Conservation (phyloP, 768 basidiomycete genomes). For the Pisolithus tinctorius region DNA sequence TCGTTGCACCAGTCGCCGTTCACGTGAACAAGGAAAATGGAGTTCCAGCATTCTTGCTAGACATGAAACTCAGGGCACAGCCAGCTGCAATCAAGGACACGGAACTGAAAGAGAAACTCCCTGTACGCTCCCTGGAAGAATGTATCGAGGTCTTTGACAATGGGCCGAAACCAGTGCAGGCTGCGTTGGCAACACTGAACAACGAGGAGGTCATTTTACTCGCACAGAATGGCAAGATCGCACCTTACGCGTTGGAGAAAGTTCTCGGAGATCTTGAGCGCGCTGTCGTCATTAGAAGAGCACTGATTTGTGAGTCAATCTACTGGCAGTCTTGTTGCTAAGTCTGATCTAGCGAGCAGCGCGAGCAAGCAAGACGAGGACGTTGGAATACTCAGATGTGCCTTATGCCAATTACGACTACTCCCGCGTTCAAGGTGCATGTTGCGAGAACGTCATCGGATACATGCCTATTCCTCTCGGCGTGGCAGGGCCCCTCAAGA, state of each 20-base stretch:
- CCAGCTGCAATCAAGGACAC: conserved; percentile 9
- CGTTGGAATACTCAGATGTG: conserved; percentile 76
- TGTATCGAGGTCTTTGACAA: conserved; percentile 76
- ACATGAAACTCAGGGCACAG: conserved; percentile 29
- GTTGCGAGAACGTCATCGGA: conserved; percentile 98
- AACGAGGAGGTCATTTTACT: conserved; percentile 92
- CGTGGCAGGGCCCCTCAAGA: conserved; percentile 88
- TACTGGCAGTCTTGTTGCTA: conserved; percentile 1
- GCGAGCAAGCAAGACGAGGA: conserved; percentile 76
- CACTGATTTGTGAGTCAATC: conserved; percentile 74
- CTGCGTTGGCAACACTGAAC: conserved; percentile 54
- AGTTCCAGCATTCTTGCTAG: conserved; percentile 23
- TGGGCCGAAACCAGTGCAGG: conserved; percentile 55
- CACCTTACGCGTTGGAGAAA: conserved; percentile 94
- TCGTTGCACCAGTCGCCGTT: conserved; percentile 21
- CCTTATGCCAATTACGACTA: conserved; percentile 90
- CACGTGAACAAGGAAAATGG: conserved; percentile 15
- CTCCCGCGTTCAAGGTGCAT: conserved; percentile 88
- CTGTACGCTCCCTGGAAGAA: conserved; percentile 59
- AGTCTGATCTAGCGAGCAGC: conserved; percentile 37
- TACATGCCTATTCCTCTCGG: conserved; percentile 96
- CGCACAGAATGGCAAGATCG: conserved; percentile 87
- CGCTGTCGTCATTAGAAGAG: conserved; percentile 80
- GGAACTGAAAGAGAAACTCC: conserved; percentile 8
- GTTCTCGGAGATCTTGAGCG: conserved; percentile 82